Conservation (phyloP, 1,284 basidiomycete genomes). For the Sanguinoderma infundibulare region DNA sequence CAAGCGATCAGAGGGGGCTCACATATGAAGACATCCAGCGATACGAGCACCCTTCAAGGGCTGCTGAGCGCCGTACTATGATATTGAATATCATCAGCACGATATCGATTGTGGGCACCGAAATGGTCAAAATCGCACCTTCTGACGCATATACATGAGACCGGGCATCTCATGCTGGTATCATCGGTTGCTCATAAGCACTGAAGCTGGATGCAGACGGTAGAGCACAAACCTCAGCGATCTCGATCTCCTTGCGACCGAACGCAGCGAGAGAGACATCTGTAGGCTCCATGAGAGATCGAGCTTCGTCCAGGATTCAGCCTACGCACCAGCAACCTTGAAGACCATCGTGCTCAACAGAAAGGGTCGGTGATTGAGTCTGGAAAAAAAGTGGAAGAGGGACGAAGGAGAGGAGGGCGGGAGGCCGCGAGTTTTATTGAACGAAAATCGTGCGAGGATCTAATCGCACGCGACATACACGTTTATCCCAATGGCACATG, state of each 20-base stretch:
- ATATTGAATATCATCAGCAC: constrained; percentile 15
- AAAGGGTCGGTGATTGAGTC: constrained; percentile 33
- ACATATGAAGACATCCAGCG: constrained; percentile 98
- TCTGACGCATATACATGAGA: constrained; percentile 89
- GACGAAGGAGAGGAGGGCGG: constrained; percentile 34
- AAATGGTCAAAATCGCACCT: constrained; percentile 56
- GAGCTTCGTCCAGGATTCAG: background rate
- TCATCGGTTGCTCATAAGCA: background rate
- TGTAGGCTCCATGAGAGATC: constrained; percentile 36
- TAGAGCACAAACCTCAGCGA: constrained; percentile 74
- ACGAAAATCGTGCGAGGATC: constrained; percentile 23
- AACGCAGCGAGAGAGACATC: constrained; percentile 97
- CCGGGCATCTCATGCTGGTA: constrained; percentile 89
- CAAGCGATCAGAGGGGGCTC: constrained; percentile 26
- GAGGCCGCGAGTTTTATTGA: constrained; percentile 40
- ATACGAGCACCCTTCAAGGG: constrained; percentile 96
- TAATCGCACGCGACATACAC: constrained; percentile 26
- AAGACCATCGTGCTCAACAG: constrained; percentile 61
- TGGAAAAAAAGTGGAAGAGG: constrained; percentile 35
- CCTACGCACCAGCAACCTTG: constrained; percentile 77
- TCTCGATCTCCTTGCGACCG: constrained; percentile 98
- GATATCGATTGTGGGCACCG: background rate
- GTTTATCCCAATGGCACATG: constrained; percentile 15
- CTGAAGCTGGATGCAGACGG: background rate
- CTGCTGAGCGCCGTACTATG: constrained; percentile 79